A percentile compares a stretch with the other conserved stretches of the same genome.
These are phyloP conservation scores for Penicillium psychrosexuale DNA, from an alignment of 2,329 filamentous ascomycete genomes.

Conservation along the genomic window DNA sequence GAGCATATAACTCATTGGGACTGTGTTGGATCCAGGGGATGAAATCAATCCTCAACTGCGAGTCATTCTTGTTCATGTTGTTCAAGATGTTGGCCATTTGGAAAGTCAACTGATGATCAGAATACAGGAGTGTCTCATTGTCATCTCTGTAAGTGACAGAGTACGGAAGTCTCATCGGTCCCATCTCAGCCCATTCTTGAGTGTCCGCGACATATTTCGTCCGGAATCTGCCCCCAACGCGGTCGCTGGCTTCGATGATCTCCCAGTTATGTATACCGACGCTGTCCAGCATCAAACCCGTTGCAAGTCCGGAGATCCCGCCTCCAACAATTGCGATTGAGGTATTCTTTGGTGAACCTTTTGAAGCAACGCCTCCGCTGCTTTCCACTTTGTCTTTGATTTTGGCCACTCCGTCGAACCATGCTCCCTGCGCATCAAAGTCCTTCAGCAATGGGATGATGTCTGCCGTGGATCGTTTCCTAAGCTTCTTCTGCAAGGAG, in stretches of 20 bases:
- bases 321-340: slow-evolving; percentile 30
- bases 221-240: slow-evolving; percentile 45
- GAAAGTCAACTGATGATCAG: slow-evolving; percentile 26
- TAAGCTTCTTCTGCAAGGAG: slow-evolving; percentile 1
- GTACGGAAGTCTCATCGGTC: slow-evolving; percentile 27
- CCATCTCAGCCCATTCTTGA: slow-evolving; percentile 29
- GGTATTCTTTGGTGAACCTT: slow-evolving; percentile 13
- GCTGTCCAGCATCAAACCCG: slow-evolving; percentile 44
- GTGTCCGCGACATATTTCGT: slow-evolving; percentile 40
- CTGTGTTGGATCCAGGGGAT: slow-evolving; percentile 27
- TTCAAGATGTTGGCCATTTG: slow-evolving; percentile 25
- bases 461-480: slow-evolving; percentile 8
- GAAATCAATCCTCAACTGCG: slow-evolving; percentile 25
- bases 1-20: slow-evolving; percentile 31
- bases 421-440: slow-evolving; percentile 24
- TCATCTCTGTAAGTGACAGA: slow-evolving; percentile 21
- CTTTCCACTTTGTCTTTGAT: slow-evolving; percentile 16
- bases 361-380: slow-evolving; percentile 3
- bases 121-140: slow-evolving; percentile 21
- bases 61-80: slow-evolving; percentile 22
- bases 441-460: slow-evolving; percentile 15
- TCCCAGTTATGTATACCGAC: slow-evolving; percentile 46
- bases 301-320: slow-evolving; percentile 44
- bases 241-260: slow-evolving; percentile 43
- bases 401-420: slow-evolving; percentile 27